Percentiles rank a stretch among this genome's conserved stretches.
phyloP scores from a whole-genome alignment of 2,329 filamentous ascomycete genomes.

The Thyridium curvatum region DNA sequence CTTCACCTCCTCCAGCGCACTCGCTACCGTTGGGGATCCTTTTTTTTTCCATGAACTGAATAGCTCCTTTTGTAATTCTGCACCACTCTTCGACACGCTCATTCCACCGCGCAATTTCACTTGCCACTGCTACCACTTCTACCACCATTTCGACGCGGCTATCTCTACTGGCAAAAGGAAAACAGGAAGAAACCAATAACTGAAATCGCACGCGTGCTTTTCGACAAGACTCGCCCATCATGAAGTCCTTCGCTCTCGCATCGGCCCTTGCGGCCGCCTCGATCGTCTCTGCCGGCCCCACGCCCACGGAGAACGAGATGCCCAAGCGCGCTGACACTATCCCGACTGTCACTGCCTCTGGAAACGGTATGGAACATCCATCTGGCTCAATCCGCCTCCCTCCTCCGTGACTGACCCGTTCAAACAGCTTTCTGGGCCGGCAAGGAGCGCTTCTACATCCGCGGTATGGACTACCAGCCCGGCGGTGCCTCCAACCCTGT shows the following conservation, averaged over 20 bases:
- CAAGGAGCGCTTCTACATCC: slow-evolving; percentile 49
- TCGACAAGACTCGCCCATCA: slow-evolving; percentile 19
- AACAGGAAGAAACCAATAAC: no score
- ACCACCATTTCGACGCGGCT: no score
- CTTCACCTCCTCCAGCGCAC: no score
- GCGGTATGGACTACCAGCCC: slow-evolving; percentile 58
- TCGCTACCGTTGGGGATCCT: no score
- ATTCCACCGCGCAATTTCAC: no score
- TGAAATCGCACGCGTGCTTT: no score
- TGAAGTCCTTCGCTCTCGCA: slow-evolving; percentile 42
- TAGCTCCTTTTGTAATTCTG: no score
- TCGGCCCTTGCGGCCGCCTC: slow-evolving; percentile 39
- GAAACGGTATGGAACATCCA: slow-evolving; percentile 41
- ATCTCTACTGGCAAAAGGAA: no score
- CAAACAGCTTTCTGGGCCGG: slow-evolving; percentile 47
- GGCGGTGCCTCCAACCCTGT: slow-evolving; percentile 45
- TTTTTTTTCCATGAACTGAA: no score
- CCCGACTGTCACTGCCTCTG: slow-evolving; percentile 45
- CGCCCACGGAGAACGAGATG: slow-evolving; percentile 38
- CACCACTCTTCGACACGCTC: no score
- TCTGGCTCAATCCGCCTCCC: not conserved
- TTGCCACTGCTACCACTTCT: no score
- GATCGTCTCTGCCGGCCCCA: slow-evolving; percentile 40
- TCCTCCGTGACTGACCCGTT: not conserved
- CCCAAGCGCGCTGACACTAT: slow-evolving; percentile 42